Evolutionary conservation across 1,139 yeast genomes (phyloP), one percentile per base, ranked within the genome.

Genomic region (Candida tetrigidarum): DNA sequence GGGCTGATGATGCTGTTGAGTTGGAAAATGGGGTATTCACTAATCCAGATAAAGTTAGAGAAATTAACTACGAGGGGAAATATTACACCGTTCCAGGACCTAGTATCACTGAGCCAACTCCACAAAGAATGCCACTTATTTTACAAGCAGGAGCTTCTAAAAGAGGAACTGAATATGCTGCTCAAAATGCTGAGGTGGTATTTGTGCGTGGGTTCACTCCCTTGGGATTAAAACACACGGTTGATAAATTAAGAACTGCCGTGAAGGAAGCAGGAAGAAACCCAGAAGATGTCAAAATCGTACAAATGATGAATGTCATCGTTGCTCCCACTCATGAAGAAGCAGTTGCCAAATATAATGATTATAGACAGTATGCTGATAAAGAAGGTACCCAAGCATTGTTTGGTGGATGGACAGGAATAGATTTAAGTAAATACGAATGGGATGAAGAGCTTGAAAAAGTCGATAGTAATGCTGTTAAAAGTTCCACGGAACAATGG

Each of bases 71-170:
- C 47, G 66, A 59, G 25, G 76, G 76, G 14, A 60, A 63, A 44
- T 59, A 58, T 48, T 71, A 56, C 52, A 63, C 56, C n/a, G 74
- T 71, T 12, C 74, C 74, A 12, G 76, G 76, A 5, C 76, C 76
- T n/a, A 63, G 58, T 42, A 68, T 71, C 41, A 67, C 73, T 6
- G 67, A 66, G 34, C 76, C 76, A 14, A 62, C 74, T 9, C 71
- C 70, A 9, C 74, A 69, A 44, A 64, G 74, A 54, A 53, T 71
- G 10, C 76, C 76, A 2, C 63, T 71, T 19, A 59, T 73, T 39
- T 62, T 72, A 36, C 78, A 73, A 50, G 78, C 78, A 1, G 78
- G 78, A 15, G 60, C 75, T 7, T 71, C 77, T 2, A 58, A 66
- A 29, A 63, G 64, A 29, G 78, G 78, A 23, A 57, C 57, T 29